Base-by-base conservation (phyloP, 129 eudicot species). In the Escallonia herrerae region DNA sequence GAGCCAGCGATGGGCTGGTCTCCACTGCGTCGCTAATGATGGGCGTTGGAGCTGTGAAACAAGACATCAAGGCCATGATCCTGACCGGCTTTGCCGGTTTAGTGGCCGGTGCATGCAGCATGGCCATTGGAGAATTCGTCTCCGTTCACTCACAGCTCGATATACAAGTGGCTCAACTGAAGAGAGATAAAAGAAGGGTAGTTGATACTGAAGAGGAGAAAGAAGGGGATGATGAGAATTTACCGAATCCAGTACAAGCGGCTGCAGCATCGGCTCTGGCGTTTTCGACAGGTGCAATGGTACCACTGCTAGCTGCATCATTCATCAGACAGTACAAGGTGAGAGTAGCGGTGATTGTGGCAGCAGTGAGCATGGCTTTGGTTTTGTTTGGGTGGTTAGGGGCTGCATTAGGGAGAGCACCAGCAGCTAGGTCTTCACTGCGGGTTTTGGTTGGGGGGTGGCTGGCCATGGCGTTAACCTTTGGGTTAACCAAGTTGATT, bases 111-210 rank as follows among this genome's bases (percentile, higher is more conserved):
- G 87, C 91, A 3, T 79, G 82, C 41, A 82, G 87, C 72, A 85
- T 85, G 91, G 91, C 91, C 55, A 85, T 85, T 2, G 87, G 91
- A 9, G 91, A 85, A 52, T 81, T 76, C 40, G 91, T 85, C 7
- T 85, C 91, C 8, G 87, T 85, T 38, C 73, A 81, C 70, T 76
- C 91, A 1, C 91, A 85, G 58, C 83, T 72, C 49, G 91, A 85
- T 64, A 78, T 82, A 44, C 85, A 85, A 61, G 67, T 76, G 4
- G 85, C 91, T 40, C 87, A 85, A 12, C 63, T 66, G 63, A 76
- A 71, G 70, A 73, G 91, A 54, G 74, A 76, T 44, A 64, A 67
- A 39, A 56, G 45, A 8, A 67, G 74, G 58, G 62, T 44, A 22
- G 61, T 38, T 5, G 55, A 38, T 5, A 64, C 56, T 2, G 39